These are phyloP conservation scores for Trifolium subterraneum DNA, from an alignment of 306 rosid genomes.

Conservation along the genomic window DNA sequence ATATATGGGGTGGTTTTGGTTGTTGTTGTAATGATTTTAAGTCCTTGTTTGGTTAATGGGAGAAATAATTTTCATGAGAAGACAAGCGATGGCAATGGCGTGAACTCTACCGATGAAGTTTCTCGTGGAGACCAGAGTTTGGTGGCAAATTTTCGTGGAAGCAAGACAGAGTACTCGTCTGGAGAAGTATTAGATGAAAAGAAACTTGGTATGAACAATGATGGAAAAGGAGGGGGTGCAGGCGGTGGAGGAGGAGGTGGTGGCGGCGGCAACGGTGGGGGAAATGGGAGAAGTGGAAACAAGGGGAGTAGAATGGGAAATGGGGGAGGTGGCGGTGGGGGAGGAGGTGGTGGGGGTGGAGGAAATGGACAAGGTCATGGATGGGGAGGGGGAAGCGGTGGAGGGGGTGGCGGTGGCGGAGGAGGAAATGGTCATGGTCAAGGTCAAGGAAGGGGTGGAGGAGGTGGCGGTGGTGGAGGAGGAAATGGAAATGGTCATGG, in stretches of 20 bases:
- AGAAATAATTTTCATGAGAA: slow-evolving; percentile 1
- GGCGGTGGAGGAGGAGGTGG: slow-evolving; percentile 3
- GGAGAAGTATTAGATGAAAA: slow-evolving; percentile 18
- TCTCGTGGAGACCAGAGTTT: neutral
- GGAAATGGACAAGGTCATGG: slow-evolving; percentile 18
- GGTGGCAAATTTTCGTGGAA: neutral
- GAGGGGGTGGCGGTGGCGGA: neutral
- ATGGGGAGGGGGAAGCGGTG: neutral
- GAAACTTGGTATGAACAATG: slow-evolving; percentile 12
- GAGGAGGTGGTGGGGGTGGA: slow-evolving; percentile 3
- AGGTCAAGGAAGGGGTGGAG: neutral
- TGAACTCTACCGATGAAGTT: slow-evolving; percentile 9
- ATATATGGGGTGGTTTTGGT: slow-evolving; percentile 30
- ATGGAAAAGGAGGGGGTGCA: slow-evolving; percentile 16
- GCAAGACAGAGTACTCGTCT: slow-evolving; percentile 14
- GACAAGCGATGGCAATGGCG: neutral
- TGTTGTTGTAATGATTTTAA: neutral
- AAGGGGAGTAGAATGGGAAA: neutral
- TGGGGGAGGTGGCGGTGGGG: slow-evolving; percentile 12
- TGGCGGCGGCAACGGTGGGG: neutral
- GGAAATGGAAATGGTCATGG: slow-evolving; percentile 17
- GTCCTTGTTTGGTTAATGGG: slow-evolving; percentile 46
- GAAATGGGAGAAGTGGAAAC: neutral
- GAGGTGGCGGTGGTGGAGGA: neutral
- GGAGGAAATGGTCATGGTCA: neutral